phyloP scores from a whole-genome alignment of 148 eudicot genomes.

The Fagopyrum tataricum region DNA sequence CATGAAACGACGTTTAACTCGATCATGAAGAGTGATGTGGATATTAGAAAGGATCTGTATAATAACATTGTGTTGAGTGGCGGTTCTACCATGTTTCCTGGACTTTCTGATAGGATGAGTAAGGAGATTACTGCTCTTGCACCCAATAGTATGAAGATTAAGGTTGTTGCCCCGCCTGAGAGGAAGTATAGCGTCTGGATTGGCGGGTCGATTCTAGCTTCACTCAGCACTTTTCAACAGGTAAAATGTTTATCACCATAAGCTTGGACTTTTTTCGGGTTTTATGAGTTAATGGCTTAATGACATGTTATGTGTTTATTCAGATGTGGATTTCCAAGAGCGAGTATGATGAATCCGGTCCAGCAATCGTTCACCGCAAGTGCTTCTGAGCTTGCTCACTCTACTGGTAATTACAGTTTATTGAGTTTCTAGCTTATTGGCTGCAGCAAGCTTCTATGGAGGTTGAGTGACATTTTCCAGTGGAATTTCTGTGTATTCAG shows the following conservation, averaged over 20 bases:
- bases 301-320: neutral
- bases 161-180: slow-evolving; percentile 14
- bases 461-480: neutral
- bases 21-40: slow-evolving; percentile 16
- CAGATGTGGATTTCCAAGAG: slow-evolving; percentile 14
- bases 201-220: slow-evolving; percentile 14
- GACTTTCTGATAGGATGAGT: slow-evolving; percentile 11
- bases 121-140: slow-evolving; percentile 14
- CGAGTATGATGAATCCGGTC: slow-evolving; percentile 12
- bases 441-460: neutral
- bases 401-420: neutral
- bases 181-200: slow-evolving; percentile 15
- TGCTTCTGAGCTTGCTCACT: slow-evolving; percentile 11
- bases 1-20: slow-evolving; percentile 10
- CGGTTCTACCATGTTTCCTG: slow-evolving; percentile 12
- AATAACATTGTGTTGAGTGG: slow-evolving; percentile 10
- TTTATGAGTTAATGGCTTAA: neutral
- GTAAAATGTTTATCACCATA: neutral
- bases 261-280: neutral
- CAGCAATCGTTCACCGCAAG: slow-evolving; percentile 14
- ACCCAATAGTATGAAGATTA: slow-evolving; percentile 13
- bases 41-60: slow-evolving; percentile 10
- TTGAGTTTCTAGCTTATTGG: neutral
- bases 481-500: neutral
- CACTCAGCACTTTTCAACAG: slow-evolving; percentile 15